These are phyloP conservation scores for Phycomyces nitens DNA, from an alignment of 192 early-diverging fungal species.

Conservation along the genomic window DNA sequence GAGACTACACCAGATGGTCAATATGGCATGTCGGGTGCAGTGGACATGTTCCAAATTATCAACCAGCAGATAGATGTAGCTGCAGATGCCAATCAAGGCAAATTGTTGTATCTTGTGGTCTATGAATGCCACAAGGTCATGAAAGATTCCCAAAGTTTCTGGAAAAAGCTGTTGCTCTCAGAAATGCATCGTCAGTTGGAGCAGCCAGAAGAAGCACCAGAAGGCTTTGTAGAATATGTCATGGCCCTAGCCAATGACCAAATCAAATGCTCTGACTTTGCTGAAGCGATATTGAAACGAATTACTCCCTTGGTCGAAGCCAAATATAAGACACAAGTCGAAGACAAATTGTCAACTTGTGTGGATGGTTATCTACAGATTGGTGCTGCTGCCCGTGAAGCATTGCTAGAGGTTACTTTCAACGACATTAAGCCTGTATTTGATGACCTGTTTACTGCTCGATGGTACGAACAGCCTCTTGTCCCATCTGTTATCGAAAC, in stretches of 20 bases:
- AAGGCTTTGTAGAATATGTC: conserved; percentile 91
- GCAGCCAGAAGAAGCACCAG: conserved; percentile 67
- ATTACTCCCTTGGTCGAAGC: conserved; percentile 54
- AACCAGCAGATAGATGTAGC: conserved; percentile 96
- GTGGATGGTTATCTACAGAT: conserved; percentile 91
- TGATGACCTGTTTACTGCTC: conserved; percentile 64
- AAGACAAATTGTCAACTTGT: conserved; percentile 62
- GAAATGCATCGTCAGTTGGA: conserved; percentile 82
- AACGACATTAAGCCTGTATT: conserved; percentile 79
- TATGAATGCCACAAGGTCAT: conserved; percentile 77
- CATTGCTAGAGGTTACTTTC: conserved; percentile 82
- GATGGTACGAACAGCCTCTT: conserved; percentile 92
- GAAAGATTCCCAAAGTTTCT: conserved; percentile 78
- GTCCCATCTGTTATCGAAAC: conserved; percentile 88
- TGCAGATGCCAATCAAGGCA: conserved; percentile 78
- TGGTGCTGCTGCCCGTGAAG: conserved; percentile 68
- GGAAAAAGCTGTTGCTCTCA: conserved; percentile 69
- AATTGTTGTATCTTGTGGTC: conserved; percentile 83
- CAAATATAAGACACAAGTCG: conserved; percentile 58
- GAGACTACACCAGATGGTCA: conserved; percentile 74
- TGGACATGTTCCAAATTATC: conserved; percentile 95
- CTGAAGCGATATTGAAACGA: conserved; percentile 68
- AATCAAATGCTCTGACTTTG: conserved; percentile 86
- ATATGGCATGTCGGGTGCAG: conserved; percentile 79
- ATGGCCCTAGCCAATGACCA: conserved; percentile 96